A percentile compares a stretch with the other conserved stretches of the same genome.
Conservation (phyloP, 352 stramenopile species). For the Globisporangium spinosum region DNA sequence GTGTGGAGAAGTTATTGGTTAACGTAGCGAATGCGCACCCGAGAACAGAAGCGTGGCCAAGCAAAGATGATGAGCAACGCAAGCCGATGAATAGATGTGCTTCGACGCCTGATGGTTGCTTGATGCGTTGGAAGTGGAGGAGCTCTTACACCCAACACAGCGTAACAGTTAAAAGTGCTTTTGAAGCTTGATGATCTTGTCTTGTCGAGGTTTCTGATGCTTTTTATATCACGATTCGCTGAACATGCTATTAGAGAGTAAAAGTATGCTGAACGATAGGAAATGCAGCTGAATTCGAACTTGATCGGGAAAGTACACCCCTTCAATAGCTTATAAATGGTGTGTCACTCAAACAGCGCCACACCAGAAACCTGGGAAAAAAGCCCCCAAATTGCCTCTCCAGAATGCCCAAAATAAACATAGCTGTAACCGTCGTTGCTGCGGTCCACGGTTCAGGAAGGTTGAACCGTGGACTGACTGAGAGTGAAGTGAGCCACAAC, state of each 20-base stretch:
- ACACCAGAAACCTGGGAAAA: no score
- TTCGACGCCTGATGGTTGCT: slow-evolving; percentile 1
- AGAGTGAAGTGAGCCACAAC: neutral
- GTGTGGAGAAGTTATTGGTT: neutral
- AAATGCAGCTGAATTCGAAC: neutral
- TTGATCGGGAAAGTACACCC: neutral
- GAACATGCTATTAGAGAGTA: neutral
- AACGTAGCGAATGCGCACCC: neutral
- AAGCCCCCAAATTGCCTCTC: no score
- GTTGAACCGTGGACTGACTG: neutral
- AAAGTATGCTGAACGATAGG: neutral
- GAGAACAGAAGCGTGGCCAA: neutral
- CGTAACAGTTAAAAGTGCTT: no score
- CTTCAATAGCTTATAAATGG: no score
- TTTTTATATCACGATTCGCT: neutral
- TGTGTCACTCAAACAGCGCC: no score
- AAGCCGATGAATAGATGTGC: neutral
- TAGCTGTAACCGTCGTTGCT: neutral
- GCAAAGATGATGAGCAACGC: neutral
- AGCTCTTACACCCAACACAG: neutral
- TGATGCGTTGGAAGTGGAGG: neutral
- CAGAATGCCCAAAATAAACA: no score
- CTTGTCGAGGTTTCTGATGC: neutral
- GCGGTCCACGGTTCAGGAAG: neutral
- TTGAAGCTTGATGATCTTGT: slow-evolving; percentile 7